A percentile compares a stretch with the other conserved stretches of the same genome.
phyloP scores from a whole-genome alignment of 2,329 filamentous ascomycete species.

The Rachicladosporium sp. region DNA sequence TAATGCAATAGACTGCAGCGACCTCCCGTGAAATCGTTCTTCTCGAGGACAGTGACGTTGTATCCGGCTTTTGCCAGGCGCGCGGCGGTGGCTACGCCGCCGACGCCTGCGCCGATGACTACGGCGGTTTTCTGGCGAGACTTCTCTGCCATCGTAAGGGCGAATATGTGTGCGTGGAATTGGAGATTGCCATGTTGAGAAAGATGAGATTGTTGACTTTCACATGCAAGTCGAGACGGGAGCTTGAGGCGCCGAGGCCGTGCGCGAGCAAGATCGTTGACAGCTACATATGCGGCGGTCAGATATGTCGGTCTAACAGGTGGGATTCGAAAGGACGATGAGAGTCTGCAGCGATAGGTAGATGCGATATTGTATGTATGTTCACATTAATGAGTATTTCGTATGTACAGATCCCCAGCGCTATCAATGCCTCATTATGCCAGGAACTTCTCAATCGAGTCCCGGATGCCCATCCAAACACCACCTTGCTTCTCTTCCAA shows the following conservation, averaged over 20 bases:
- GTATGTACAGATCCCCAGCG: no score
- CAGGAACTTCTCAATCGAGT: conserved; percentile 18
- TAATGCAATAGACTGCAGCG: conserved; percentile 54
- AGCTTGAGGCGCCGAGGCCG: no score
- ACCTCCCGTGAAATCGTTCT: conserved; percentile 61
- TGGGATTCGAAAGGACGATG: no score
- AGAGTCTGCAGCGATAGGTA: no score
- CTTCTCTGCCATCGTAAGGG: conserved; percentile 16
- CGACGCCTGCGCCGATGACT: conserved; percentile 33
- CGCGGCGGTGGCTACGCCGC: conserved; percentile 58
- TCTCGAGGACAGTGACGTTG: conserved; percentile 62
- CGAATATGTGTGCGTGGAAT: background rate
- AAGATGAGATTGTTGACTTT: no score
- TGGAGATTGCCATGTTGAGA: no score
- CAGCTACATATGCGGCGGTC: no score
- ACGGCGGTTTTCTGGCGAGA: conserved; percentile 34
- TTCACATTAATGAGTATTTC: no score
- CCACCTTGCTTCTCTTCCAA: conserved; percentile 12
- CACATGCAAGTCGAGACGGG: no score
- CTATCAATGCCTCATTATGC: conserved; percentile 5
- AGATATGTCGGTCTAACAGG: no score
- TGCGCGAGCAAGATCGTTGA: no score
- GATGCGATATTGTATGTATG: no score
- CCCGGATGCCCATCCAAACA: conserved; percentile 20
- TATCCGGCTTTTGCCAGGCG: conserved; percentile 59